These are phyloP conservation scores for Plasmodium falciparum DNA, from an alignment of 169 alveolate genomes.

Conservation along the genomic window DNA sequence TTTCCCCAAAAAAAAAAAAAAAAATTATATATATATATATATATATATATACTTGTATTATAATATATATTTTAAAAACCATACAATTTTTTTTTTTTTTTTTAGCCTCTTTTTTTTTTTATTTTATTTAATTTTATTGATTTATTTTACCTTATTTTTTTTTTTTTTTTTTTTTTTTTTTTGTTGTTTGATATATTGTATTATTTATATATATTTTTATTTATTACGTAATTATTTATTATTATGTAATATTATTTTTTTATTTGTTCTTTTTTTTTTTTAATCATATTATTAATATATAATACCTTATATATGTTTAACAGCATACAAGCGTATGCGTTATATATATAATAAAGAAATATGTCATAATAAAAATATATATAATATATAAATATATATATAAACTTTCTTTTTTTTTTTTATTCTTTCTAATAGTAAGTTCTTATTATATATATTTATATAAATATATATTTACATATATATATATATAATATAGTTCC, in stretches of 20 bases:
- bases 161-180: background rate
- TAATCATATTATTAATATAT: background rate
- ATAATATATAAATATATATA: background rate
- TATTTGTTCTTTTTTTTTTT: slow-evolving; percentile 13
- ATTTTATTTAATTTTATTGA: background rate
- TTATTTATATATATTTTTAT: slow-evolving; percentile 12
- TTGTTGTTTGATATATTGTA: slow-evolving; percentile 7
- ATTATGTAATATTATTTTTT: background rate
- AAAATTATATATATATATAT: too few species aligned
- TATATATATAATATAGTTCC: too few species aligned
- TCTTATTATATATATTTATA: too few species aligned
- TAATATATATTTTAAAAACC: too few species aligned
- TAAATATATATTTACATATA: too few species aligned
- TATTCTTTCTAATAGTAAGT: too few species aligned
- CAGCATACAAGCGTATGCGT: slow-evolving; percentile 67
- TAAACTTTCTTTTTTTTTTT: slow-evolving; percentile 4
- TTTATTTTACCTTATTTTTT: background rate
- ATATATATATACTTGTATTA: too few species aligned
- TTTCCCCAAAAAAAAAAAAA: too few species aligned
- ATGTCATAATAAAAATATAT: slow-evolving; percentile 7
- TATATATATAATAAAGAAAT: background rate
- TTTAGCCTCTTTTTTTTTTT: too few species aligned
- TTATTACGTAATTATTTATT: slow-evolving; percentile 1
- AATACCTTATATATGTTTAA: background rate
- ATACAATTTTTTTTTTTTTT: too few species aligned